phyloP scores from a whole-genome alignment of 2,329 filamentous ascomycete species.

The Mycosphaerella arachidis region DNA sequence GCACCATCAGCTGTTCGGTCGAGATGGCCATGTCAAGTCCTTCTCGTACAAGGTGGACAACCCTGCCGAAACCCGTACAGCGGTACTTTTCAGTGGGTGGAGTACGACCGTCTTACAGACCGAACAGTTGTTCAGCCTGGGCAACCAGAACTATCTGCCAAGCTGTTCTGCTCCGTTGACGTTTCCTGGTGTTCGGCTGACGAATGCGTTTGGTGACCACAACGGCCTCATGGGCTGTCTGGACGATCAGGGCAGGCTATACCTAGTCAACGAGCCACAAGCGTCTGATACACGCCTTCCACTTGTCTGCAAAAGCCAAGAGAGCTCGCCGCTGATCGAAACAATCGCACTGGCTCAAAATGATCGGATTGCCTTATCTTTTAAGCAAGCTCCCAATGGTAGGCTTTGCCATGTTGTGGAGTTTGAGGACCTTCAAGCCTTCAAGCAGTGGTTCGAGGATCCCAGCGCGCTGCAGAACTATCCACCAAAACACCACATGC shows the following conservation, averaged over 20 bases:
- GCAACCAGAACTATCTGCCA: conserved; percentile 16
- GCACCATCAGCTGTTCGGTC: conserved; percentile 23
- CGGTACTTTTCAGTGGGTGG: conserved; percentile 32
- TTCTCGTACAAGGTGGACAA: conserved; percentile 10
- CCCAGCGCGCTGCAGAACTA: conserved; percentile 22
- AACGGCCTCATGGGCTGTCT: conserved; percentile 30
- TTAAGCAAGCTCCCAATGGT: conserved; percentile 26
- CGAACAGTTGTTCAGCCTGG: conserved; percentile 12
- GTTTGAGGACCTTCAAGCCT: conserved; percentile 25
- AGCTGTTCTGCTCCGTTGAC: conserved; percentile 3
- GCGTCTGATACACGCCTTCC: background rate
- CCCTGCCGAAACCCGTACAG: background rate
- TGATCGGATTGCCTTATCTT: conserved; percentile 26
- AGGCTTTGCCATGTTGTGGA: conserved; percentile 26
- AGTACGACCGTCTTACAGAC: conserved; percentile 26
- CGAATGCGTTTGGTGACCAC: conserved; percentile 29
- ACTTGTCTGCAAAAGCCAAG: conserved; percentile 5
- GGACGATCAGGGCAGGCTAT: conserved; percentile 23
- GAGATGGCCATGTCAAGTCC: conserved; percentile 16
- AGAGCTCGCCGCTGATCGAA: conserved; percentile 20
- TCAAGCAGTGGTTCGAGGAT: conserved; percentile 27
- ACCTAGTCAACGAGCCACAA: conserved; percentile 11
- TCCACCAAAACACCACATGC: conserved; percentile 22
- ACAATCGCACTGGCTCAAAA: conserved; percentile 29
- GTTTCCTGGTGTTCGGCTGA: background rate